These are phyloP conservation scores for Hymenoscyphus fructigenus DNA, from an alignment of 2,329 filamentous ascomycete genomes.

Conservation along the genomic window DNA sequence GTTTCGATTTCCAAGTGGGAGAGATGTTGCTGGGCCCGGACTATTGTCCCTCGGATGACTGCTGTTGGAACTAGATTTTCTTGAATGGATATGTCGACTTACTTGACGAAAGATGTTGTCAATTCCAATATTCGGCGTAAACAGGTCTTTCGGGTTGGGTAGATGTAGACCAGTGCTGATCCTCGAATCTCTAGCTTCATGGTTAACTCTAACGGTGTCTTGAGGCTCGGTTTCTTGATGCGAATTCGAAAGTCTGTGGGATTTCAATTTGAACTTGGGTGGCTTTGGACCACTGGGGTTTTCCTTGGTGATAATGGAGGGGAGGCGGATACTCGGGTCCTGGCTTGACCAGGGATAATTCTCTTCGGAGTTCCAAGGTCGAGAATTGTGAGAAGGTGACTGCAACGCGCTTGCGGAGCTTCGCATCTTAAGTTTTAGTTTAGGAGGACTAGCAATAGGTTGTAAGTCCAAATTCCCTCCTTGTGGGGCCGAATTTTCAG, in stretches of 20 bases:
- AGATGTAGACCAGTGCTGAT: constrained; percentile 30
- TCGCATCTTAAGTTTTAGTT: constrained; percentile 32
- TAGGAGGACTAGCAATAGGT: constrained; percentile 21
- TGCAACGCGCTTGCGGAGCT: constrained; percentile 18
- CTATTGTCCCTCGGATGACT: constrained; percentile 14
- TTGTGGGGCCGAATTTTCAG: background rate
- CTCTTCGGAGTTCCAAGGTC: constrained; percentile 27
- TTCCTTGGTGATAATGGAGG: constrained; percentile 7
- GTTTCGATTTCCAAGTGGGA: background rate
- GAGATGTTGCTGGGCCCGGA: constrained; percentile 8
- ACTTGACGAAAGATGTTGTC: constrained; percentile 35
- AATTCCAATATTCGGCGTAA: constrained; percentile 32
- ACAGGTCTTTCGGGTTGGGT: constrained; percentile 33
- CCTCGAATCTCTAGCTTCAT: constrained; percentile 23
- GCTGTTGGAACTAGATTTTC: constrained; percentile 28
- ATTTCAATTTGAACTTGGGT: constrained; percentile 33
- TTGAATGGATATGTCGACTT: constrained; percentile 30
- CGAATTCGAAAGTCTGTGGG: constrained; percentile 33
- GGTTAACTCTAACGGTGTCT: constrained; percentile 34
- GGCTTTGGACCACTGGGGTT: constrained; percentile 16
- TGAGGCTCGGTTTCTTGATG: constrained; percentile 10
- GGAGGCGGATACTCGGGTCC: constrained; percentile 13
- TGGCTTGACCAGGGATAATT: constrained; percentile 27
- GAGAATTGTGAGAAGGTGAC: constrained; percentile 21
- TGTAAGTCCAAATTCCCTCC: background rate